Evolutionary conservation across 1,139 yeast genomes (phyloP).

Genomic region (Hyphopichia buzzinii): DNA sequence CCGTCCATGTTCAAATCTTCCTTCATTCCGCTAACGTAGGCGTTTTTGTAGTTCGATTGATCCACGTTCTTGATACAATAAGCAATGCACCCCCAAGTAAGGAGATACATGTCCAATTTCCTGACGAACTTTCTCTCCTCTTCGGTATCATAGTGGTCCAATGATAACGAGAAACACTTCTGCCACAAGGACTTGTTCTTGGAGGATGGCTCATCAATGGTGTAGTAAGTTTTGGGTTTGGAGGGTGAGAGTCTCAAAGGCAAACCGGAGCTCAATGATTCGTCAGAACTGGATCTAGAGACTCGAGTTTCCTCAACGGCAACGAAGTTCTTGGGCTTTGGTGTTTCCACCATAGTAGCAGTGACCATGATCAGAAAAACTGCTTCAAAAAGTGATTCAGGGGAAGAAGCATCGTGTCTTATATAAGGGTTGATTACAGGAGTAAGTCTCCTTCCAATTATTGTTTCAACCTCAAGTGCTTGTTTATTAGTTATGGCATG

Average conservation of each 20-base stretch:
- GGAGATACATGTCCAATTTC: slow-evolving; percentile 4
- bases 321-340: not conserved
- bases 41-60: slow-evolving; percentile 38
- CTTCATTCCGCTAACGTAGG: slow-evolving; percentile 55
- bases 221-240: not conserved
- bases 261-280: not conserved
- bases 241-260: not conserved
- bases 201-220: not conserved
- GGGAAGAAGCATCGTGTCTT: too few relatives aligned
- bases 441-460: too few relatives aligned
- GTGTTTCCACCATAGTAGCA: not conserved
- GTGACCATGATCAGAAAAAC: too few relatives aligned
- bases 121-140: slow-evolving; percentile 4
- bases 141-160: not conserved
- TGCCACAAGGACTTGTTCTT: not conserved
- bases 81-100: slow-evolving; percentile 7
- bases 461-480: too few relatives aligned
- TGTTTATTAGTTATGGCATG: too few relatives aligned
- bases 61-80: slow-evolving; percentile 23
- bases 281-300: not conserved
- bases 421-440: too few relatives aligned
- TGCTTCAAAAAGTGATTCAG: too few relatives aligned
- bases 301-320: not conserved
- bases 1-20: slow-evolving; percentile 44
- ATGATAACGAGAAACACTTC: not conserved